Conservation (phyloP, 306 rosid genomes). For the Herpetospermum pedunculosum region DNA sequence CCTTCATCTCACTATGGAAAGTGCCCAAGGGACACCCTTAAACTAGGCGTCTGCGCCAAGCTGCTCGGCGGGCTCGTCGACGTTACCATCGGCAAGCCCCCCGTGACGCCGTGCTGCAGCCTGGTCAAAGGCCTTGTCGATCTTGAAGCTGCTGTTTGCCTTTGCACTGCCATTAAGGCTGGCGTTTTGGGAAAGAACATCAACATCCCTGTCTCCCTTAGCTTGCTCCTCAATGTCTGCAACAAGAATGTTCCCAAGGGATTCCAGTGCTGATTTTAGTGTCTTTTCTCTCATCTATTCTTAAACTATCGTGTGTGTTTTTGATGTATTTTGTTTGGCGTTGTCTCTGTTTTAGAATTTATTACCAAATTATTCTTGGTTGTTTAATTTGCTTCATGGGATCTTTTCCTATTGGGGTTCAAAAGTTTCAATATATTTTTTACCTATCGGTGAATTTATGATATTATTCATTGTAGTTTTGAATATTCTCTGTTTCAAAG, state of each 20-base stretch:
- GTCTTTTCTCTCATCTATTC: background rate
- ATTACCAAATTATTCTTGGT: background rate
- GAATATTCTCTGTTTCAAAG: too few species aligned
- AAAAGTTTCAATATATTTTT: background rate
- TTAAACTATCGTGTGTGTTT: background rate
- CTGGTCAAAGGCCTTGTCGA: conserved; percentile 55
- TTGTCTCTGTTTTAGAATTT: background rate
- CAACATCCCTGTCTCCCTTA: conserved; percentile 51
- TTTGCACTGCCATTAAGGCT: conserved; percentile 64
- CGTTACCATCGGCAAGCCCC: conserved; percentile 34
- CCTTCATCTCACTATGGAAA: background rate
- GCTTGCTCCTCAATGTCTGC: conserved; percentile 63
- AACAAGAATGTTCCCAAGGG: conserved; percentile 18
- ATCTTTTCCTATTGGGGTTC: background rate
- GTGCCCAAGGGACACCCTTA: conserved; percentile 57
- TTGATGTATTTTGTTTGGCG: background rate
- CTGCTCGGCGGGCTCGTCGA: conserved; percentile 43
- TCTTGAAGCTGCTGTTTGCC: conserved; percentile 61
- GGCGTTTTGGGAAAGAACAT: conserved; percentile 50
- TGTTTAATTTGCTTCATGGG: background rate
- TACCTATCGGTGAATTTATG: too few species aligned
- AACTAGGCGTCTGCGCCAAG: conserved; percentile 49
- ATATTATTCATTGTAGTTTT: too few species aligned
- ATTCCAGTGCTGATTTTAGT: conserved; percentile 20
- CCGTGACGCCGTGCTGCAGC: conserved; percentile 49